Conservation (phyloP, 768 basidiomycete genomes). For the Amanita rubescens region DNA sequence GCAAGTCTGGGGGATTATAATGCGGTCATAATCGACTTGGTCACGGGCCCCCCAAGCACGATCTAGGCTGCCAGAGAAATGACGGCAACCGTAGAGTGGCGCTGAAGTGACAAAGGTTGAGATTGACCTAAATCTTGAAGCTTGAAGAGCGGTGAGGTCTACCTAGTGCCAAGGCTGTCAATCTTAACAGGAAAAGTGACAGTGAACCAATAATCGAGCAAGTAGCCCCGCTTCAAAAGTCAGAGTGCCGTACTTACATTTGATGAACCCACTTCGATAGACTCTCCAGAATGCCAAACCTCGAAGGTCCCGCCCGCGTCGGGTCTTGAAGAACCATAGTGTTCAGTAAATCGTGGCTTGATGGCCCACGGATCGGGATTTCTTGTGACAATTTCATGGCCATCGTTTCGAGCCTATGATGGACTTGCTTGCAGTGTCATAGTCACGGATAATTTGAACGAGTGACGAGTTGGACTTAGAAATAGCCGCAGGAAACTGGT, state of each 20-base stretch:
- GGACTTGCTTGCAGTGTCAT: no score
- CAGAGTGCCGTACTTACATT: neutral
- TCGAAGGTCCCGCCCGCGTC: neutral
- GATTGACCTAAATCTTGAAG: constrained; percentile 5
- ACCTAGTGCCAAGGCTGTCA: neutral
- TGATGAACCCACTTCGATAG: neutral
- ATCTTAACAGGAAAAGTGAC: constrained; percentile 5
- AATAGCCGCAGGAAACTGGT: no score
- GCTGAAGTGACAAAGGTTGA: neutral
- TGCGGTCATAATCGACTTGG: neutral
- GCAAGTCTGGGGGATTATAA: neutral
- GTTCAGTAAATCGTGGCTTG: no score
- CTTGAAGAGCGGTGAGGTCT: neutral
- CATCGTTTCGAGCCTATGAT: no score
- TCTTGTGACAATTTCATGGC: no score
- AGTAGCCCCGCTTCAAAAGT: neutral
- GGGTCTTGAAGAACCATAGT: no score
- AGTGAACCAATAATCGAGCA: neutral
- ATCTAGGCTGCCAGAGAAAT: neutral
- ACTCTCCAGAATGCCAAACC: neutral
- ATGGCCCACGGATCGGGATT: no score
- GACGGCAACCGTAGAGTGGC: neutral
- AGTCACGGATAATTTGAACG: no score
- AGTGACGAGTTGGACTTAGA: no score
- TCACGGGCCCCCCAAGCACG: neutral